phyloP scores from a whole-genome alignment of 1,284 basidiomycete genomes.

The Ustilago trichophora region DNA sequence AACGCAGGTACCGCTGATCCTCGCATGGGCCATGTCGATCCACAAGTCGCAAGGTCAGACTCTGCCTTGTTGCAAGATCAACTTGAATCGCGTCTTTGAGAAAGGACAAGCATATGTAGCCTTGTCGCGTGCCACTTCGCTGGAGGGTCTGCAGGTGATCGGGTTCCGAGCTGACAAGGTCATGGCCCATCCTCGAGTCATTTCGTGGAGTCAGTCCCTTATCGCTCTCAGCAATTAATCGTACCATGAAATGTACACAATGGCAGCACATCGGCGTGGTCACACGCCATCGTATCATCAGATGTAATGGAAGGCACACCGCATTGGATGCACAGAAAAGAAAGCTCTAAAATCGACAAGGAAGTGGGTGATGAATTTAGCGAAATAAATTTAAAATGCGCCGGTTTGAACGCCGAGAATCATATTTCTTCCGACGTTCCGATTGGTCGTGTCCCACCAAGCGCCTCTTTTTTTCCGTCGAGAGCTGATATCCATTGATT shows the following conservation, averaged over 20 bases:
- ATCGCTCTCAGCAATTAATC: constrained; percentile 22
- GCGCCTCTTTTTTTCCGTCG: no score
- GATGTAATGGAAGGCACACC: no score
- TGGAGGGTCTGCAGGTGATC: constrained; percentile 88
- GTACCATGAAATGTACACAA: no score
- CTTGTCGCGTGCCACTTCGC: constrained; percentile 88
- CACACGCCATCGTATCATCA: not conserved
- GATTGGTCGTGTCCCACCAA: no score
- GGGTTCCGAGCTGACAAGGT: constrained; percentile 72
- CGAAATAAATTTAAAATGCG: no score
- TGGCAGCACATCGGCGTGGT: not conserved
- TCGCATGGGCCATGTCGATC: constrained; percentile 66
- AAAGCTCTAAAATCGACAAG: no score
- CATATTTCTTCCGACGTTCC: no score
- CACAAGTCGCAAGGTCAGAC: constrained; percentile 67
- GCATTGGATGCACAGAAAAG: no score
- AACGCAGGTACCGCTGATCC: constrained; percentile 62
- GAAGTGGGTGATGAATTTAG: no score
- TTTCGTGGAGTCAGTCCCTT: constrained; percentile 52
- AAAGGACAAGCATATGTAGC: constrained; percentile 88
- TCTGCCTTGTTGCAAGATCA: constrained; percentile 60
- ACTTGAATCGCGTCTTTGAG: constrained; percentile 62
- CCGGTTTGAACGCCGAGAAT: no score
- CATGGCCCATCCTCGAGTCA: constrained; percentile 61
- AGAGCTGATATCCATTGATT: no score